Evolutionary conservation across 1,284 basidiomycete genomes (phyloP).

Genomic region (Fomitopsis palustris): DNA sequence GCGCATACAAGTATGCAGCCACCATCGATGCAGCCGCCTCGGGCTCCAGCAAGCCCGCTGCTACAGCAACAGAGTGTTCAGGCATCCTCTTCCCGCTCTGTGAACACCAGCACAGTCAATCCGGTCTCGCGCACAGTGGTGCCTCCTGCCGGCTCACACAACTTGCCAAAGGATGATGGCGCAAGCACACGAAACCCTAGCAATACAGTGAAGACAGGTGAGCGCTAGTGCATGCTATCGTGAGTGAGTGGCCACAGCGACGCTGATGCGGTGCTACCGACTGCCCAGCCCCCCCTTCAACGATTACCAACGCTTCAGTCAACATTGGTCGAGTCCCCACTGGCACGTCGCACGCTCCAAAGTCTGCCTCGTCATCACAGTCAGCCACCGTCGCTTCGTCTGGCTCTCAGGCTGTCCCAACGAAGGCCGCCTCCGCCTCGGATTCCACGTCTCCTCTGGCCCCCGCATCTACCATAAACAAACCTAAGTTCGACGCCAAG

Average conservation of each 20-base stretch:
- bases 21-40: too few species aligned
- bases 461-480: slow-evolving; percentile 21
- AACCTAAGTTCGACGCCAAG: slow-evolving; percentile 50
- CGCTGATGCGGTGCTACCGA: slow-evolving; percentile 36
- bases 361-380: slow-evolving; percentile 72
- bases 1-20: too few species aligned
- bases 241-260: neutral
- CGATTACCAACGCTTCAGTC: slow-evolving; percentile 73
- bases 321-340: too few species aligned
- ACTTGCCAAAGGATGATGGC: slow-evolving; percentile 78
- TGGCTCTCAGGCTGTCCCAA: slow-evolving; percentile 70
- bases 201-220: slow-evolving; percentile 61
- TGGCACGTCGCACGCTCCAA: too few species aligned
- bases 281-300: too few species aligned
- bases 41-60: too few species aligned
- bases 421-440: slow-evolving; percentile 35
- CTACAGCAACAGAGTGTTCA: too few species aligned
- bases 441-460: slow-evolving; percentile 60
- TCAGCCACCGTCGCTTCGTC: slow-evolving; percentile 76
- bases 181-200: slow-evolving; percentile 30
- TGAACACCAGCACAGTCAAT: too few species aligned
- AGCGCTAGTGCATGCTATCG: too few species aligned
- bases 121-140: too few species aligned
- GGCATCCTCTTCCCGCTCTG: too few species aligned
- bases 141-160: too few species aligned